Base-by-base conservation (phyloP, 148 eudicot species). In the Camellia granthamiana region DNA sequence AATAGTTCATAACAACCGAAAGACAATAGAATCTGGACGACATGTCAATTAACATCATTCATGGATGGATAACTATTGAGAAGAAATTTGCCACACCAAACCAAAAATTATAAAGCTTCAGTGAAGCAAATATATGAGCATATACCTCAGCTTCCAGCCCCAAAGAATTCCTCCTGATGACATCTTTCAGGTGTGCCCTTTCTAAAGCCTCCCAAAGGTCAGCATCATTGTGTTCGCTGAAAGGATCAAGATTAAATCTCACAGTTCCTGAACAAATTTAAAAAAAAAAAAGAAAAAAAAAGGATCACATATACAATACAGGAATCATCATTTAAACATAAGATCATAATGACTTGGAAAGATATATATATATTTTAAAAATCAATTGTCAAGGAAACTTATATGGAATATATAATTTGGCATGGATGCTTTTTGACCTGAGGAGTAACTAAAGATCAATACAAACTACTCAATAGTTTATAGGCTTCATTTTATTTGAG, bases 161-260 rank as follows among this genome's bases (percentile, higher is more conserved):
- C 80, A 93, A 84, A 52, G 93, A 70, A 78, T 88, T 90, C 84
- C 97, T 91, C 88, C 96, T 85, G 81, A 95, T 88, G 82, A 88
- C 97, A 84, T 93, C 98, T 86, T 95, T 93, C 77, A 95, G 75
- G 82, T 95, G 94, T 58, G 98, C 97, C 85, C 97, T 89, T 87
- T 95, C 97, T 77, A 95, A 83, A 69, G 98, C 90, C 86, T 95
- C 98, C 98, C 98, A 95, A 14, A 93, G 89, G 84, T 93, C 94
- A 84, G 97, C 95, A 87, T 95, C 98, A 79, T 93, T 93, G 87
- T 95, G 98, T 83, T 95, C 98, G 66, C 77, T 86, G 72, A 95
- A 95, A 68, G 98, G 98, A 82, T 95, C 98, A 62, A 95, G 96
- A 83, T 95, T 95, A 80, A 95, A 95, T 84, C 98, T 86, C 83